Conservation (phyloP, 306 rosid genomes). For the Corylus avellana region DNA sequence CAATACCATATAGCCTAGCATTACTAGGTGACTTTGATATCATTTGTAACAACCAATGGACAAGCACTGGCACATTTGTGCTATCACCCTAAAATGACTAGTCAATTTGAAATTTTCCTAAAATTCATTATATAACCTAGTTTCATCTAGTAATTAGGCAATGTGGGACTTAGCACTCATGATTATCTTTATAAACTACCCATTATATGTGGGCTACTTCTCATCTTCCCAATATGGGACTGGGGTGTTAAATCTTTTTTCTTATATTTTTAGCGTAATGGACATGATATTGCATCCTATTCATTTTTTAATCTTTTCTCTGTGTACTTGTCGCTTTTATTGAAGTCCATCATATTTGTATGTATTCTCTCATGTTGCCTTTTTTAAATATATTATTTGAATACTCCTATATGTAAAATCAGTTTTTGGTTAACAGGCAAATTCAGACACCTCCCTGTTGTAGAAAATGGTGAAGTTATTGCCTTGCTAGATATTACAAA, state of each 20-base stretch:
- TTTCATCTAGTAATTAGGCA: too few species aligned
- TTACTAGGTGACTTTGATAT: too few species aligned
- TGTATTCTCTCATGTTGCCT: neutral
- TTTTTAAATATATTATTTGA: conserved; percentile 6
- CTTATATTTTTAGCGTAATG: neutral
- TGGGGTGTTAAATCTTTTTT: neutral
- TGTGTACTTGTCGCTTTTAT: neutral
- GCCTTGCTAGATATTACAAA: conserved; percentile 90
- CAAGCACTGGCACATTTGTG: too few species aligned
- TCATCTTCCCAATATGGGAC: too few species aligned
- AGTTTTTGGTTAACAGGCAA: conserved; percentile 57
- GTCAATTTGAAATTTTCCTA: too few species aligned
- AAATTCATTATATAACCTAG: too few species aligned
- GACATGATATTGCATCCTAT: neutral
- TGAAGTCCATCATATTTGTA: neutral
- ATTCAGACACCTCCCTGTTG: conserved; percentile 98
- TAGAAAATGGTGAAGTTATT: conserved; percentile 92
- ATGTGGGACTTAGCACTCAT: too few species aligned
- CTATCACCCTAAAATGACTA: too few species aligned
- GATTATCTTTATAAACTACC: too few species aligned
- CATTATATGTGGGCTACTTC: too few species aligned
- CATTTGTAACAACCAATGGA: too few species aligned
- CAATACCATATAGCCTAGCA: too few species aligned
- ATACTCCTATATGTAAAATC: conserved; percentile 12
- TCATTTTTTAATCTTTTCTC: neutral